Conservation (phyloP, 1,139 yeast genomes). For the Hansenula sp. region DNA sequence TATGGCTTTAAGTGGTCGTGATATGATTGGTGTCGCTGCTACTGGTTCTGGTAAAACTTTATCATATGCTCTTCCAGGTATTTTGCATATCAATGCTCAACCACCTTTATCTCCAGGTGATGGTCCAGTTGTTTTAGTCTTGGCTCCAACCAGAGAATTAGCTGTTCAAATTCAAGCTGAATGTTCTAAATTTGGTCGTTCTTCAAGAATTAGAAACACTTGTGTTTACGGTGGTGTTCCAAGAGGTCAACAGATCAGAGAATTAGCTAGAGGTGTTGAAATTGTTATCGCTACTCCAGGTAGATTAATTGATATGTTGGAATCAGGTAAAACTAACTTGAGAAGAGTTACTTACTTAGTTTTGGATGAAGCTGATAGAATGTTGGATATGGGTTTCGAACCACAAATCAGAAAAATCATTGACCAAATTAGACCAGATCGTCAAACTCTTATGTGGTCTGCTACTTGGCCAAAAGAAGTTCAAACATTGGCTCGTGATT, state of each 20-base stretch:
- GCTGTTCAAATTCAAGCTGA: constrained; percentile 97
- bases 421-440: constrained; percentile 93
- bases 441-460: constrained; percentile 99
- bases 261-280: constrained; percentile 91
- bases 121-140: constrained; percentile 93
- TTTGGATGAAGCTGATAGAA: constrained; percentile 93
- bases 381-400: constrained; percentile 97
- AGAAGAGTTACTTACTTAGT: constrained; percentile 96
- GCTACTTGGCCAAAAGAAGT: constrained; percentile 99
- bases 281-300: constrained; percentile 97
- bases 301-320: constrained; percentile 96
- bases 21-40: constrained; percentile 97
- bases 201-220: constrained; percentile 92
- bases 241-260: constrained; percentile 95
- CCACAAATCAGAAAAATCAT: constrained; percentile 94
- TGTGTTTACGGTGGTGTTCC: constrained; percentile 99
- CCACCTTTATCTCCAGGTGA: constrained; percentile 90
- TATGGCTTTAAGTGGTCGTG: constrained; percentile 98
- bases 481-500: constrained; percentile 86
- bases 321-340: constrained; percentile 89
- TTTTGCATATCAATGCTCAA: constrained; percentile 97
- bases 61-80: constrained; percentile 93
- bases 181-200: constrained; percentile 88
- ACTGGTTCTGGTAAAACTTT: constrained; percentile 99
- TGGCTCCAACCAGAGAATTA: constrained; percentile 98